These are phyloP conservation scores for Glaciozyma antarctica DNA, from an alignment of 768 basidiomycete genomes.

Conservation along the genomic window DNA sequence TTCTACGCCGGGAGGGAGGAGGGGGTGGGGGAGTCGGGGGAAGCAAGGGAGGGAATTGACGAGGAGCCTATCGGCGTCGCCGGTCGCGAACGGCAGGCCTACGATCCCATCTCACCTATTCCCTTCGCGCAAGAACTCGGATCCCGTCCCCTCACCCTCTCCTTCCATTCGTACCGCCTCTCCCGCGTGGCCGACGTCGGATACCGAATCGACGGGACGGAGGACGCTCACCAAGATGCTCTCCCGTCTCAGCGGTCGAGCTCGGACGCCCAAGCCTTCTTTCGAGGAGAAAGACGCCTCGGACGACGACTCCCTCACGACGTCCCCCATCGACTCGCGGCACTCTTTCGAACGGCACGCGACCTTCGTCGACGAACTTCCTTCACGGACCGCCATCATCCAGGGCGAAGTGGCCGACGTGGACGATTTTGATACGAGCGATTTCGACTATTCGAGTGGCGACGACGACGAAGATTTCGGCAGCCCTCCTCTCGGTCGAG, in stretches of 20 bases:
- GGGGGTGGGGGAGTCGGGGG: neutral
- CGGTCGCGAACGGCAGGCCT: neutral
- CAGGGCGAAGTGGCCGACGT: neutral
- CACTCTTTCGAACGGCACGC: neutral
- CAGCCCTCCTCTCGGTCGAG: conserved; percentile 6
- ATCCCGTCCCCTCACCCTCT: neutral
- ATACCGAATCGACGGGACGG: neutral
- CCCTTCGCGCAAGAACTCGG: conserved; percentile 2
- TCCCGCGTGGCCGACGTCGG: neutral
- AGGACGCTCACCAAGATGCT: conserved; percentile 21
- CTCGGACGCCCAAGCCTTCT: neutral
- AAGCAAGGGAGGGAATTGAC: conserved; percentile 7
- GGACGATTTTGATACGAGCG: conserved; percentile 17
- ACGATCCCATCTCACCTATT: conserved; percentile 7
- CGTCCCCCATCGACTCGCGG: neutral
- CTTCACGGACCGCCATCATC: no score
- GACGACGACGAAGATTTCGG: conserved; percentile 25
- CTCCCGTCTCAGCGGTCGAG: conserved; percentile 8
- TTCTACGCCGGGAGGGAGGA: neutral
- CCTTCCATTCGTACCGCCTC: neutral
- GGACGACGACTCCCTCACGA: neutral
- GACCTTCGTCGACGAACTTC: no score
- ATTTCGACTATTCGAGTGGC: conserved; percentile 19
- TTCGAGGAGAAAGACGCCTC: neutral
- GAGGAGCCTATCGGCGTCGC: conserved; percentile 22